Base-by-base conservation (phyloP, 768 basidiomycete genomes). In the Kwoniella pini region DNA sequence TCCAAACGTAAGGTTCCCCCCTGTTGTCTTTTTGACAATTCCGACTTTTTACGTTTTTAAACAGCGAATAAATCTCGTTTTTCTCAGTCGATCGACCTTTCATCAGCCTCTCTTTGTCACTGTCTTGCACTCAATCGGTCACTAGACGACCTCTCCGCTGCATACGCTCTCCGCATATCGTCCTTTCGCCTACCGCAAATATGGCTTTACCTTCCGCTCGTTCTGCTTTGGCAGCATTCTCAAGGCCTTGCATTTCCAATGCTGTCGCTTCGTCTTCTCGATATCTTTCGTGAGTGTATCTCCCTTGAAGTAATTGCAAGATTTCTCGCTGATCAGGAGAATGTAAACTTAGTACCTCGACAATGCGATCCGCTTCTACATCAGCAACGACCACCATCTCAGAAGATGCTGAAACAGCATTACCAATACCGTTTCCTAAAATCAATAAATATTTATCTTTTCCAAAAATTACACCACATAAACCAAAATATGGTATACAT, bases 401-500 rank as follows among this genome's bases (percentile, higher is more conserved):
- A 13, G 46, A 50, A 31, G 44, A 54, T 53, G 27, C 21, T 4
- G 52, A 36, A 15, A 36, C 51, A 36, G 51, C 50, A 7, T 22
- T 61, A 15, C 59, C 59, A 22, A 52, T 61, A 12, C 43, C 59
- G 11, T 44, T 61, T 27, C 36, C 36, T 15, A 46, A 40, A 24
- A 46, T 61, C 43, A 57, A 43, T 44, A 61, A 54, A 39, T 54
- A 44, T 43, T 52, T 61, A 21, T 61, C 59, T 21, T 54, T 61
- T 17, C 59, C 59, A 1, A 11, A 1, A 15, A 15, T 61, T 1
- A 54, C 31, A 1, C 59, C 52, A 15, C 28, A 28, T 30, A 50
- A 42, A 22, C 51, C 59, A 11, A 28, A 31, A 5, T 52, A 61
- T 45, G 59, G 59, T 10, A 33, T 61, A 17, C 91, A 93, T 53